Percentiles rank a stretch among this genome's conserved stretches.
phyloP scores from a whole-genome alignment of 164 flowering plant species.

The Magnolia officinalis region DNA sequence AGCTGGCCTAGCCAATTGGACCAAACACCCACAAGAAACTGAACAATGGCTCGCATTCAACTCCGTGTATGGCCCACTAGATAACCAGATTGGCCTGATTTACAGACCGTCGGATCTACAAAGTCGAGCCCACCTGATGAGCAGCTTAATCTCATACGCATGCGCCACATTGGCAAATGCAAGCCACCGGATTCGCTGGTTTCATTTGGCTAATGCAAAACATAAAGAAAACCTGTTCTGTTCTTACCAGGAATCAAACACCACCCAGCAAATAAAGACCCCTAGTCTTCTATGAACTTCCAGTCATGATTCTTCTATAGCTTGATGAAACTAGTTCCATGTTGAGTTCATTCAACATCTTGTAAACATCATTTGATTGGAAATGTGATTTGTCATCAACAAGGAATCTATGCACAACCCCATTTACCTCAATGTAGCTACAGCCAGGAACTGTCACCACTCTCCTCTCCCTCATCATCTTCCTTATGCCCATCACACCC shows the following conservation, averaged over 20 bases:
- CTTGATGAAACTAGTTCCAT: background rate
- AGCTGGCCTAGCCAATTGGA: too few relatives aligned
- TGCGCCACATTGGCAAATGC: too few relatives aligned
- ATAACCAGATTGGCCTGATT: too few relatives aligned
- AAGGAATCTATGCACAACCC: conserved; percentile 13
- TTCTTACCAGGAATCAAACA: background rate
- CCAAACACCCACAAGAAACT: too few relatives aligned
- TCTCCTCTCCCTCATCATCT: conserved; percentile 17
- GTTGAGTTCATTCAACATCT: conserved; percentile 9
- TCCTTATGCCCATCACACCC: conserved; percentile 14
- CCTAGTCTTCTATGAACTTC: background rate
- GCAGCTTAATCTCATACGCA: too few relatives aligned
- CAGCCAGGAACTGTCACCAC: conserved; percentile 11
- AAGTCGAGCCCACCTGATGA: too few relatives aligned
- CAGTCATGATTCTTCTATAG: background rate
- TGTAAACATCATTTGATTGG: conserved; percentile 8
- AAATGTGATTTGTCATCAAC: conserved; percentile 13
- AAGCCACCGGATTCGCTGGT: too few relatives aligned
- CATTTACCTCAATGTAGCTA: conserved; percentile 14
- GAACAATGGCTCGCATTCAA: too few relatives aligned
- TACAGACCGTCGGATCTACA: too few relatives aligned
- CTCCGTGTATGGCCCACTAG: too few relatives aligned
- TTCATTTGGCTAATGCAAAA: too few relatives aligned
- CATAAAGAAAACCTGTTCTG: background rate
- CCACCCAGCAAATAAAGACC: background rate